Evolutionary conservation across 2,329 filamentous ascomycete genomes (phyloP).

Genomic region (Sporothrix phasma): DNA sequence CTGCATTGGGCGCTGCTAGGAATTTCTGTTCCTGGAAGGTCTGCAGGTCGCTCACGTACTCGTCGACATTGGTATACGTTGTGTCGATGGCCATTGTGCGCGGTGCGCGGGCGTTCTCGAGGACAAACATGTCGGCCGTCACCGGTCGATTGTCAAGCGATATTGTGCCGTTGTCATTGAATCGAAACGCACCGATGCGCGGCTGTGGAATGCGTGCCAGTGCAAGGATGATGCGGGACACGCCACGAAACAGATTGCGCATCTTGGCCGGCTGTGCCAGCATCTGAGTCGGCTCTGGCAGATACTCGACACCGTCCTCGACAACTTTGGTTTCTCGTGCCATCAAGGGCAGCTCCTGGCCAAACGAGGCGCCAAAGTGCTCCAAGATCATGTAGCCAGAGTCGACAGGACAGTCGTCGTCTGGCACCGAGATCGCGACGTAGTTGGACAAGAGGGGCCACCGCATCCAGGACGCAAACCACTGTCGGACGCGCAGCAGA

Average conservation of each 20-base stretch:
- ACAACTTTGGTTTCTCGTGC: background rate
- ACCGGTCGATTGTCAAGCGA: slow-evolving; percentile 15
- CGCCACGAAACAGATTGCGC: slow-evolving; percentile 13
- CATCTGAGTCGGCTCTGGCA: background rate
- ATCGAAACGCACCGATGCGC: slow-evolving; percentile 23
- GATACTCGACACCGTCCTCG: background rate
- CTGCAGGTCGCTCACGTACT: slow-evolving; percentile 23
- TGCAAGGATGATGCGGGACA: slow-evolving; percentile 22
- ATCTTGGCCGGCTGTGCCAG: slow-evolving; percentile 7
- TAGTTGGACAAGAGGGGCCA: background rate
- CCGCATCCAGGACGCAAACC: background rate
- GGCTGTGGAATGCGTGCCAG: slow-evolving; percentile 24
- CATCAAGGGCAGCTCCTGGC: slow-evolving; percentile 4
- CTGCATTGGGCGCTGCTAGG: slow-evolving; percentile 22
- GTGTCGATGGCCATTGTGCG: slow-evolving; percentile 24
- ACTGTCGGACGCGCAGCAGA: background rate
- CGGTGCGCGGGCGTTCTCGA: slow-evolving; percentile 27
- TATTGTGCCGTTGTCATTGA: slow-evolving; percentile 21
- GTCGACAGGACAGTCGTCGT: background rate
- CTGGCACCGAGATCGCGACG: background rate
- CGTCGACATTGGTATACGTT: slow-evolving; percentile 26
- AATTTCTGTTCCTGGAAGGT: slow-evolving; percentile 23
- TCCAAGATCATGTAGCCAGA: slow-evolving; percentile 14
- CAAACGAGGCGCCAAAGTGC: slow-evolving; percentile 5
- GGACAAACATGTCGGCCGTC: slow-evolving; percentile 22